Evolutionary conservation across 1,284 basidiomycete genomes (phyloP), one percentile per base, ranked within the genome.

Genomic region (Ceraceosorus guamensis): DNA sequence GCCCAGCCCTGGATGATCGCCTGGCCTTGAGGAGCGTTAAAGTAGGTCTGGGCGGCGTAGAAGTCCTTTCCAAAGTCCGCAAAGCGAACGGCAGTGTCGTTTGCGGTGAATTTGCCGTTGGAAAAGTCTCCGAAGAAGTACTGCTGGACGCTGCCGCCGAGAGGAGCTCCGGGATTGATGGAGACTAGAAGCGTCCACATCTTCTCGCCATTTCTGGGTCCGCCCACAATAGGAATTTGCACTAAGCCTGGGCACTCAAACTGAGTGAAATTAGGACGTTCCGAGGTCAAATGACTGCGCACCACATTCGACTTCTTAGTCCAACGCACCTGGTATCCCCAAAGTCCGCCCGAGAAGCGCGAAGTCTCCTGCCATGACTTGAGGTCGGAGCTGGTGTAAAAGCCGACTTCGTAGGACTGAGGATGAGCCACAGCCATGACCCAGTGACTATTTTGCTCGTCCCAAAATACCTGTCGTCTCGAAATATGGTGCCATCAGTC

Each of bases 21-120:
- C 52, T 64, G 58, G 46, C 67, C 60, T 35, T 61, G 53, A 14
- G 66, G 63, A 7, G 62, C 61, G 47, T 72, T 73, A 59, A 66
- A 67, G 67, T 75, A 79, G 61, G 76, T 78, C 60, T 77, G 76
- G 16, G 75, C 76, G 11, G 77, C 78, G 61, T 79, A 79, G 46
- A 72, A 76, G 68, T 79, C 79, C 61, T 78, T 78, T 52, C 61
- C 77, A 55, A 78, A 79, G 59, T 79, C 77, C 49, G 66, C 62
- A 34, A 75, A 63, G 18, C 70, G 62, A 5, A 73, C 65, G 2
- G 71, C 73, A 1, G 55, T 54, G 60, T 78, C 77, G n/a, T 65
- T 60, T 6, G 77, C 67, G 1, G 60, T 70, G 57, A 79, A 79
- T 37, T 66, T 71, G 3, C 77, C 78, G 24, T 46, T 44, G 60